These are phyloP conservation scores for Phoenix dactylifera DNA, from an alignment of 176 grass and related monocot species.

Conservation along the genomic window DNA sequence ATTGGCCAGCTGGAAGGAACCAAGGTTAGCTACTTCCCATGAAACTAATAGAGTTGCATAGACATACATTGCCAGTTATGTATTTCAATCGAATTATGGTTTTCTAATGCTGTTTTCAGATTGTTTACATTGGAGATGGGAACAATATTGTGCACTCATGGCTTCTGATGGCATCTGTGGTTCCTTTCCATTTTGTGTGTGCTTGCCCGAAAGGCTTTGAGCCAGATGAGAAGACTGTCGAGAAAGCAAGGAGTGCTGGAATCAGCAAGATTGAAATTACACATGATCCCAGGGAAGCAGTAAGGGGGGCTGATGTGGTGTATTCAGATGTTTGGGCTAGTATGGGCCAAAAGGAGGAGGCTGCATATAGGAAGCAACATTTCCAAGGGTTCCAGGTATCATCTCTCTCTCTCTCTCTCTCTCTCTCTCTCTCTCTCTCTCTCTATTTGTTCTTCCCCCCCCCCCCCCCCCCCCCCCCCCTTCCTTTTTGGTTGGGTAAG, in stretches of 20 bases:
- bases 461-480: no score
- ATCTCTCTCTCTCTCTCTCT: not conserved
- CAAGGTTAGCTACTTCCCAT: conserved; percentile 38
- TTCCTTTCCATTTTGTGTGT: conserved; percentile 91
- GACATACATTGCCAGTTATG: no score
- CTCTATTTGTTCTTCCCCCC: no score
- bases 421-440: no score
- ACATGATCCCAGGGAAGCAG: conserved; percentile 85
- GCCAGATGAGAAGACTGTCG: conserved; percentile 74
- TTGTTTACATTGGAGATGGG: conserved; percentile 95
- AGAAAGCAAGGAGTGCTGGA: conserved; percentile 59
- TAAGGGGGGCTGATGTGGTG: conserved; percentile 88
- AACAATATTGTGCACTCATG: conserved; percentile 98
- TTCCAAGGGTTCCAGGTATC: conserved; percentile 85
- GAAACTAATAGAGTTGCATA: no score
- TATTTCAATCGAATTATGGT: not conserved
- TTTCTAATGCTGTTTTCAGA: conserved; percentile 18
- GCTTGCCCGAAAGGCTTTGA: conserved; percentile 93
- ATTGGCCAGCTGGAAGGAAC: conserved; percentile 69
- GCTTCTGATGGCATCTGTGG: conserved; percentile 76
- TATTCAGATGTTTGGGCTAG: conserved; percentile 99
- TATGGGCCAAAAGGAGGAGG: conserved; percentile 98
- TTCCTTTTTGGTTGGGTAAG: no score
- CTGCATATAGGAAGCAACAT: conserved; percentile 68
- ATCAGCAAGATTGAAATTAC: conserved; percentile 94